Percentiles rank a stretch among this genome's conserved stretches.
phyloP scores from a whole-genome alignment of 805 yeast genomes.

The Soucietia sequanensis region DNA sequence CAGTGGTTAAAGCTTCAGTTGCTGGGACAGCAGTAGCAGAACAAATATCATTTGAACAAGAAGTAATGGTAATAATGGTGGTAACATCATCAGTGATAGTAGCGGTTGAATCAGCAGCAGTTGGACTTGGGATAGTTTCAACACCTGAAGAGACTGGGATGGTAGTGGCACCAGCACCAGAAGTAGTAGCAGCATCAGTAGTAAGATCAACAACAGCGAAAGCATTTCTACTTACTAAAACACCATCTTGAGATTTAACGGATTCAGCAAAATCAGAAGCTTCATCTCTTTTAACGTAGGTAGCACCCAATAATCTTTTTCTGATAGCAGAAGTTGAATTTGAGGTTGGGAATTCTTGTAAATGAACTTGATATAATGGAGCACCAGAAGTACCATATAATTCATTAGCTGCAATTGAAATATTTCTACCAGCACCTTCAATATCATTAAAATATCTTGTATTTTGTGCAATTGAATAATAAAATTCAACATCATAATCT shows the following conservation, averaged over 20 bases:
- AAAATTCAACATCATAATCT: conserved; percentile 33
- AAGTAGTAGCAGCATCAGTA: conserved; percentile 8
- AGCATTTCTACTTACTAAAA: conserved; percentile 16
- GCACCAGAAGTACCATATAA: conserved; percentile 21
- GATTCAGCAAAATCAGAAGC: conserved; percentile 19
- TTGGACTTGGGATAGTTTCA: conserved; percentile 7
- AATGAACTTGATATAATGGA: conserved; percentile 30
- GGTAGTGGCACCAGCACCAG: conserved; percentile 6
- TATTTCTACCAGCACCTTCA: conserved; percentile 30
- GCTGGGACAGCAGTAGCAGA: conserved; percentile 11
- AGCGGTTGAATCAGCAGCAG: conserved; percentile 9
- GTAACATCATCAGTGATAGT: conserved; percentile 9
- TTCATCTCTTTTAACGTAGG: conserved; percentile 30
- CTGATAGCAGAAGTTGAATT: conserved; percentile 43
- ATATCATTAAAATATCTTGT: conserved; percentile 34
- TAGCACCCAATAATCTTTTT: conserved; percentile 33
- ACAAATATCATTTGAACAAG: conserved; percentile 26
- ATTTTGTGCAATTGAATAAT: conserved; percentile 26
- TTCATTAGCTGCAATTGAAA: conserved; percentile 29
- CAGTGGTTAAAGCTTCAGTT: conserved; percentile 8
- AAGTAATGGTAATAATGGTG: conserved; percentile 25
- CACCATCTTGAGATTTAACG: conserved; percentile 25
- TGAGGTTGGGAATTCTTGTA: conserved; percentile 23
- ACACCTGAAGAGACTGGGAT: conserved; percentile 10
- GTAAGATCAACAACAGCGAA: conserved; percentile 13